A percentile compares a stretch with the other conserved stretches of the same genome.
These are phyloP conservation scores for Hippophae gyantsensis DNA, from an alignment of 306 rosid genomes.

Conservation along the genomic window DNA sequence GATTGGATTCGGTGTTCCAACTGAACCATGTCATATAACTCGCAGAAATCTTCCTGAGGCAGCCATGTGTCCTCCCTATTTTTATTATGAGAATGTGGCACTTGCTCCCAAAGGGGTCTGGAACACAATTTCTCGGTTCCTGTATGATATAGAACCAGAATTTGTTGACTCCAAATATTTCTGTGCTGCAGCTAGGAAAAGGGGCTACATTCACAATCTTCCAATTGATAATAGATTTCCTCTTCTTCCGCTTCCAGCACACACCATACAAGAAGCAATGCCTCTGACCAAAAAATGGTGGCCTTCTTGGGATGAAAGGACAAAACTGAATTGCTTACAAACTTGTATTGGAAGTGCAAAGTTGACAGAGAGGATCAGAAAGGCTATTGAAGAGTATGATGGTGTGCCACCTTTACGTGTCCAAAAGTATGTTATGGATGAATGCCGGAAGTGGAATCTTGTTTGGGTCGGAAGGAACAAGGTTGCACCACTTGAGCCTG, in stretches of 20 bases:
- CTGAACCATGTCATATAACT: conserved; percentile 26
- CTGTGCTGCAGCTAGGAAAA: conserved; percentile 85
- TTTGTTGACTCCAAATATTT: conserved; percentile 86
- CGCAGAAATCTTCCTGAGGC: conserved; percentile 53
- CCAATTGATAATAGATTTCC: conserved; percentile 68
- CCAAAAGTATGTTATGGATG: conserved; percentile 53
- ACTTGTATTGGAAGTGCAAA: conserved; percentile 67
- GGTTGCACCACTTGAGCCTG: conserved; percentile 90
- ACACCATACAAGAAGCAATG: conserved; percentile 59
- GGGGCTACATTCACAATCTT: conserved; percentile 90
- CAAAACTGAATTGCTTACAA: conserved; percentile 70
- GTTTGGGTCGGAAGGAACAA: conserved; percentile 98
- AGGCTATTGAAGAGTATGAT: conserved; percentile 49
- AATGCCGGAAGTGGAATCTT: conserved; percentile 90
- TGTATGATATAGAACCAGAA: conserved; percentile 76
- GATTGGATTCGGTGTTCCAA: conserved; percentile 84
- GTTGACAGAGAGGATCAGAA: conserved; percentile 62
- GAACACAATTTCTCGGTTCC: conserved; percentile 72
- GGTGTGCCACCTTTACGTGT: conserved; percentile 45
- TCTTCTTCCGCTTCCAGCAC: conserved; percentile 72
- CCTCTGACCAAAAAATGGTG: conserved; percentile 89
- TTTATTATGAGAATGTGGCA: conserved; percentile 94
- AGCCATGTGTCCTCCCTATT: conserved; percentile 82
- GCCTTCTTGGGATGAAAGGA: conserved; percentile 87
- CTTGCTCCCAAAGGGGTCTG: conserved; percentile 93